Conservation (phyloP, 108 stramenopile species). For the Cyclotella kingstonii region DNA sequence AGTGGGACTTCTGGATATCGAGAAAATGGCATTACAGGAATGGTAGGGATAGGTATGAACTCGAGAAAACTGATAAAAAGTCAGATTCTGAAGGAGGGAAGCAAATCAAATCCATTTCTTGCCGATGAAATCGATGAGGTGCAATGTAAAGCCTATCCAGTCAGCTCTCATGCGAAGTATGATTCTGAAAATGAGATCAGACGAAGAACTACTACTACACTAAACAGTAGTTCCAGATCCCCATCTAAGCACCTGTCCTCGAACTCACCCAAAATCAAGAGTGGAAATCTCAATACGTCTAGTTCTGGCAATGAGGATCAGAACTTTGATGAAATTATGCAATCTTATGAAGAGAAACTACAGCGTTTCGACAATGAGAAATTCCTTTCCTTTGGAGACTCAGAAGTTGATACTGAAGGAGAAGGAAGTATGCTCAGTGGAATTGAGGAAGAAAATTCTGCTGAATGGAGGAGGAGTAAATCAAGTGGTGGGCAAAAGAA, state of each 20-base stretch:
- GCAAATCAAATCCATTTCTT: not conserved
- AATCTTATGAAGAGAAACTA: conserved; percentile 5
- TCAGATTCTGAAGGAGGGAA: not conserved
- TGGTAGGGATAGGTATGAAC: conserved; percentile 5
- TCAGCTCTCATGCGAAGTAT: too few species aligned
- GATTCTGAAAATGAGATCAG: too few species aligned
- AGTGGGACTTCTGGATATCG: not conserved
- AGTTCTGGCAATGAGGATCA: not conserved
- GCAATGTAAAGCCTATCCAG: too few species aligned
- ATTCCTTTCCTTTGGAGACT: conserved; percentile 1
- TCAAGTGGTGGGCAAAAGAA: not conserved
- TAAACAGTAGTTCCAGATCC: too few species aligned
- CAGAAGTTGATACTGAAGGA: conserved; percentile 1
- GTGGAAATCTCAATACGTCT: not conserved
- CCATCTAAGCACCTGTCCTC: too few species aligned
- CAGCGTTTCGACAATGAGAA: not conserved
- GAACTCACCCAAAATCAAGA: too few species aligned
- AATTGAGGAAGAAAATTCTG: conserved; percentile 6
- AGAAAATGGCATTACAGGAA: not conserved
- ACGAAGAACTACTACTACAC: too few species aligned
- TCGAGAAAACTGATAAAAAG: not conserved
- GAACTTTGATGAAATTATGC: not conserved
- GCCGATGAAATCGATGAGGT: not conserved
- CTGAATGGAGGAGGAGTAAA: not conserved
- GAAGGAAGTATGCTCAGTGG: conserved; percentile 3